Evolutionary conservation across 768 basidiomycete genomes (phyloP).

Genomic region (Hypholoma fasciculare): DNA sequence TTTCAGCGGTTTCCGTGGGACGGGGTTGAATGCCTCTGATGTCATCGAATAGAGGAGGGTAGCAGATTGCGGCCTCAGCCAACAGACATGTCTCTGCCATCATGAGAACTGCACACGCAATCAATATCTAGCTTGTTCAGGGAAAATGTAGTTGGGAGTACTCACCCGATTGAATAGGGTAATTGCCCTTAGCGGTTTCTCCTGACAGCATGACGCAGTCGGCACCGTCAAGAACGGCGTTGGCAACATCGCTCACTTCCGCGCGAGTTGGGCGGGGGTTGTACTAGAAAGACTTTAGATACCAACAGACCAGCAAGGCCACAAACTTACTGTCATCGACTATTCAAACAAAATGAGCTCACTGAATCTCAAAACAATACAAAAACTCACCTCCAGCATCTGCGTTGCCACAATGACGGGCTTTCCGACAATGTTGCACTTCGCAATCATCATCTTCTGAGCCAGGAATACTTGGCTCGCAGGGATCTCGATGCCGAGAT

Average conservation of each 20-base stretch:
- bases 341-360: conserved; percentile 27
- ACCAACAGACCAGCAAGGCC: background rate
- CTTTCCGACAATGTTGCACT: conserved; percentile 98
- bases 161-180: conserved; percentile 93
- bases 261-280: conserved; percentile 99
- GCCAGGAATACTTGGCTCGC: conserved; percentile 98
- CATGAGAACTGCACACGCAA: conserved; percentile 75
- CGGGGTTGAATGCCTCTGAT: conserved; percentile 75
- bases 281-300: conserved; percentile 52
- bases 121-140: conserved; percentile 7
- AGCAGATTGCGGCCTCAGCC: conserved; percentile 94
- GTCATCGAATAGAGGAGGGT: conserved; percentile 92
- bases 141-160: conserved; percentile 1
- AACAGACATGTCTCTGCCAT: conserved; percentile 99
- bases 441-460: conserved; percentile 99
- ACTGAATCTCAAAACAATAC: background rate
- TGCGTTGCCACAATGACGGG: conserved; percentile 99
- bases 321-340: conserved; percentile 84
- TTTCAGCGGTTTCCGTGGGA: conserved; percentile 94
- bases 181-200: conserved; percentile 97
- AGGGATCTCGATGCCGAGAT: conserved; percentile 99
- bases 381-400: conserved; percentile 84
- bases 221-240: conserved; percentile 97
- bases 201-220: conserved; percentile 99
- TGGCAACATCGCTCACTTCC: conserved; percentile 98